Evolutionary conservation across 352 stramenopile genomes (phyloP).

Genomic region (Phytophthora pini): DNA sequence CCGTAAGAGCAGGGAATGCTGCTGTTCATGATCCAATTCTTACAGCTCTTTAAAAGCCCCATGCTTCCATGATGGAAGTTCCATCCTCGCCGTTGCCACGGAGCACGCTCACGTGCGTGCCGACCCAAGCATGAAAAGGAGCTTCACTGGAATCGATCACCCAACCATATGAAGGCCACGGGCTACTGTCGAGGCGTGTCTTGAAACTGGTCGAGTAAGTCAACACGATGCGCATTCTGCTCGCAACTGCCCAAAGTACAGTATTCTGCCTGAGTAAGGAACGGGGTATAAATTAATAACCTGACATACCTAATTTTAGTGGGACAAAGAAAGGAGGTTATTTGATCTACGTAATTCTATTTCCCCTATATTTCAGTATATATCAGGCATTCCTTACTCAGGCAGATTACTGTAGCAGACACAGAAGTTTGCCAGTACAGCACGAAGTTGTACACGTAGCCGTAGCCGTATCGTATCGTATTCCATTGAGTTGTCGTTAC

Average conservation of each 20-base stretch:
- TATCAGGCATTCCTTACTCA: too few relatives aligned
- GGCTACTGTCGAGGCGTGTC: constrained; percentile 7
- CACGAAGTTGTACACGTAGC: not conserved
- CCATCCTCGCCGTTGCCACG: not conserved
- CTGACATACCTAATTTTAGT: too few relatives aligned
- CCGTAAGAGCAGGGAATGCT: not conserved
- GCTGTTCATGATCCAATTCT: not conserved
- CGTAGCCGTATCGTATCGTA: not conserved
- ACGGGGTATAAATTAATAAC: too few relatives aligned
- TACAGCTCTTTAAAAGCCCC: not conserved
- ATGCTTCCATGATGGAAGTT: too few relatives aligned
- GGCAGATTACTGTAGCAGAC: too few relatives aligned
- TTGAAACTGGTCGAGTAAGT: constrained; percentile 14
- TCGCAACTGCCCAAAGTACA: too few relatives aligned
- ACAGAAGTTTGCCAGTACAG: too few relatives aligned
- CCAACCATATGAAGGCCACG: constrained; percentile 21
- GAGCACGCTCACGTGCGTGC: not conserved
- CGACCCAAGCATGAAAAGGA: constrained; percentile 19
- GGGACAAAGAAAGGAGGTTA: too few relatives aligned
- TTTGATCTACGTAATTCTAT: too few relatives aligned
- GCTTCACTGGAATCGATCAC: constrained; percentile 9
- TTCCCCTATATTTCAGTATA: too few relatives aligned
- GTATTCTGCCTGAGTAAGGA: too few relatives aligned
- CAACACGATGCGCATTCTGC: constrained; percentile 13
- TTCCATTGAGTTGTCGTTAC: constrained; percentile 11